Evolutionary conservation across 2,329 filamentous ascomycete species (phyloP).

Genomic region (Neurospora sp.): DNA sequence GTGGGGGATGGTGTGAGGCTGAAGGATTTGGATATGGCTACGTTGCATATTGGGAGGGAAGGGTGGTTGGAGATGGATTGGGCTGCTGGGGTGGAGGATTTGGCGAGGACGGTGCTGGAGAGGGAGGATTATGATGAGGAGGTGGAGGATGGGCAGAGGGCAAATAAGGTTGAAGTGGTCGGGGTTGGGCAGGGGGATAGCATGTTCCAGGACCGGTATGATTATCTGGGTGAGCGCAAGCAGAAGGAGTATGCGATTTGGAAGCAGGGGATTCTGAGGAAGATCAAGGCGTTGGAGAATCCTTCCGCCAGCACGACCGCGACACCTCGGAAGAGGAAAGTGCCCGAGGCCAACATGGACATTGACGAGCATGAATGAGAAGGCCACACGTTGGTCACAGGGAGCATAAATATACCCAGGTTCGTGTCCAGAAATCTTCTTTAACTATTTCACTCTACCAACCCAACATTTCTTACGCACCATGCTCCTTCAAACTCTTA

Average conservation of each 20-base stretch:
- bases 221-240: conserved; percentile 57
- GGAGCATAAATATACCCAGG: neutral
- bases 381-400: neutral
- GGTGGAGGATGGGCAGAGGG: conserved; percentile 23
- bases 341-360: neutral
- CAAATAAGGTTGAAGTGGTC: conserved; percentile 26
- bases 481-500: conserved; percentile 47
- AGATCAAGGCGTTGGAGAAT: conserved; percentile 29
- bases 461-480: conserved; percentile 13
- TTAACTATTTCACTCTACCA: neutral
- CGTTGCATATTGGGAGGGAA: conserved; percentile 44
- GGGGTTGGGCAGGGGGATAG: conserved; percentile 46
- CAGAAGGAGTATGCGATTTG: conserved; percentile 52
- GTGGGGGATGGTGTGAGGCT: conserved; percentile 29
- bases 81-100: conserved; percentile 49
- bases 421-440: neutral
- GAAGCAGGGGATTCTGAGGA: conserved; percentile 49
- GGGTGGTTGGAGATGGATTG: conserved; percentile 54
- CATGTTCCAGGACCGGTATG: conserved; percentile 67
- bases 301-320: neutral
- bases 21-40: conserved; percentile 51
- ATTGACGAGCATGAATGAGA: neutral
- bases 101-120: conserved; percentile 26
- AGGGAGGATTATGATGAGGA: conserved; percentile 9
- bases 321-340: neutral